Evolutionary conservation across 495 filamentous ascomycete species (phyloP).

Genomic region (Annulohypoxylon bovei): DNA sequence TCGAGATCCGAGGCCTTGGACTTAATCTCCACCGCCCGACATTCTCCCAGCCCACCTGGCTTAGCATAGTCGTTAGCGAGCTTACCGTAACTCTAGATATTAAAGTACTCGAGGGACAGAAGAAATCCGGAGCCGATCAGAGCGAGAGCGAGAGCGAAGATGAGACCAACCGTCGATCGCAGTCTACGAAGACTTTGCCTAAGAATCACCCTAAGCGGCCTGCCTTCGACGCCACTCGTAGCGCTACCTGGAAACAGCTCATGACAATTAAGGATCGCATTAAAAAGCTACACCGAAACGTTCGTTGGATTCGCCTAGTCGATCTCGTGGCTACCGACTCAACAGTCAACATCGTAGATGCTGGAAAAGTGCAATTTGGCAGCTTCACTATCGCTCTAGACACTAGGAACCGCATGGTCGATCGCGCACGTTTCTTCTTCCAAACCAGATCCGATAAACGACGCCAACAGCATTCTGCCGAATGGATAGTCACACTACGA

Average conservation of each 20-base stretch:
- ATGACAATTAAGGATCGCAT: constrained; percentile 82
- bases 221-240: constrained; percentile 55
- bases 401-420: constrained; percentile 88
- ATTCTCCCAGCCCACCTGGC: constrained; percentile 96
- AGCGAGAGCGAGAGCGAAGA: constrained; percentile 44
- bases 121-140: constrained; percentile 39
- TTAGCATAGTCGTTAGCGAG: constrained; percentile 87
- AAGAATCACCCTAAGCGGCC: constrained; percentile 40
- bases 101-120: constrained; percentile 64
- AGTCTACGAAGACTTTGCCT: constrained; percentile 26
- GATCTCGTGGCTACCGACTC: constrained; percentile 89
- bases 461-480: constrained; percentile 81
- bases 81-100: constrained; percentile 85
- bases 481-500: constrained; percentile 89
- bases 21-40: constrained; percentile 90
- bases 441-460: constrained; percentile 74
- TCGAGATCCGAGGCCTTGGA: constrained; percentile 90
- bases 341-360: constrained; percentile 74
- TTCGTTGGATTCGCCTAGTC: constrained; percentile 89
- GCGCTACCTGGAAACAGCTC: constrained; percentile 80
- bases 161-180: constrained; percentile 27
- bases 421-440: constrained; percentile 88
- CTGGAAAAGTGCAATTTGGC: constrained; percentile 85
- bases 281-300: constrained; percentile 84
- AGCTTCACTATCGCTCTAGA: constrained; percentile 87